A percentile compares a stretch with the other conserved stretches of the same genome.
These are phyloP conservation scores for Argentina anserina DNA, from an alignment of 306 rosid genomes.

Conservation along the genomic window DNA sequence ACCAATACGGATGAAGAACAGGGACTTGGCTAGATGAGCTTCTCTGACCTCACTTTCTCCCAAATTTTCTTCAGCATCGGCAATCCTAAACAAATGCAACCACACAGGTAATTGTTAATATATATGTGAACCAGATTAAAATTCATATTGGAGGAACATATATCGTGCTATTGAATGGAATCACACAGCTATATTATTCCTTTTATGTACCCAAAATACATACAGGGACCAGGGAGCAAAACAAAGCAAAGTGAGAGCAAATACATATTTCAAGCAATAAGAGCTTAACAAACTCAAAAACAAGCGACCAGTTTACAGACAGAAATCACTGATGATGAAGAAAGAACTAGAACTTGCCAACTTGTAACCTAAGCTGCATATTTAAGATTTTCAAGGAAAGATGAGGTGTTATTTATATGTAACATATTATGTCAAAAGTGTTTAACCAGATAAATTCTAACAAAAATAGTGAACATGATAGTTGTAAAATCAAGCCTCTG, in stretches of 20 bases:
- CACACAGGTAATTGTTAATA: slow-evolving; percentile 12
- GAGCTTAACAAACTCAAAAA: neutral
- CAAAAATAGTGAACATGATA: neutral
- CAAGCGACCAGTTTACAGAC: neutral
- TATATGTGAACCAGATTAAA: neutral
- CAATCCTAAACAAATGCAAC: slow-evolving; percentile 58
- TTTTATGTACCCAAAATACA: neutral
- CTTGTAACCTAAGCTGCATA: too few relatives aligned
- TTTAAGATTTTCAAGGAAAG: neutral
- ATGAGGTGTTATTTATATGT: neutral
- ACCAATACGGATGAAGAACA: slow-evolving; percentile 81
- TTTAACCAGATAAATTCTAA: neutral
- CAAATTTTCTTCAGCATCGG: slow-evolving; percentile 94
- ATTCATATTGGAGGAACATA: neutral
- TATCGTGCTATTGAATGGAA: neutral
- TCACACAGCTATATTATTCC: neutral
- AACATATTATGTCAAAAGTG: neutral
- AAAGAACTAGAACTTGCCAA: neutral
- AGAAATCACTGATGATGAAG: neutral
- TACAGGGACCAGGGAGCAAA: neutral
- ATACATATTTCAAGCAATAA: neutral
- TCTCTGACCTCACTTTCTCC: slow-evolving; percentile 99
- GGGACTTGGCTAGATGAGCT: slow-evolving; percentile 93
- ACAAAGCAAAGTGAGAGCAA: neutral
- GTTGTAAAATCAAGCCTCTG: neutral